Percentiles rank a stretch among this genome's conserved stretches.
These are phyloP conservation scores for Pelargonium nanum DNA, from an alignment of 345 rosid genomes.

Conservation along the genomic window DNA sequence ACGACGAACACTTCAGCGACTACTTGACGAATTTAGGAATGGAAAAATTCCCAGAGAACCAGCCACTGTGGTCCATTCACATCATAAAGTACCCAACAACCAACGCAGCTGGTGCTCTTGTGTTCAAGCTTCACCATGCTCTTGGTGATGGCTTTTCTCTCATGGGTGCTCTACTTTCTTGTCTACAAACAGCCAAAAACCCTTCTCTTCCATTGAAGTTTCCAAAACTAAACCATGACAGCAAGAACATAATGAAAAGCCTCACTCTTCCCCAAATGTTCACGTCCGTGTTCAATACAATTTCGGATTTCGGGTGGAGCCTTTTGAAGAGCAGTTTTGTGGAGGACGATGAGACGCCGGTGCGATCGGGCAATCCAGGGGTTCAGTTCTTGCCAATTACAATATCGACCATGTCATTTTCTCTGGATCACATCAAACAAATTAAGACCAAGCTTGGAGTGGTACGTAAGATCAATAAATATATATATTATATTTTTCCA, in stretches of 20 bases:
- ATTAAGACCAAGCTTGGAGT: constrained; percentile 9
- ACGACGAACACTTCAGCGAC: constrained; percentile 17
- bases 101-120: constrained; percentile 12
- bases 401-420: constrained; percentile 19
- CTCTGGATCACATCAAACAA: constrained; percentile 27
- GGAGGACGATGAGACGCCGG: constrained; percentile 25
- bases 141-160: constrained; percentile 37
- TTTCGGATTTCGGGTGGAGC: constrained; percentile 30
- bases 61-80: constrained; percentile 29
- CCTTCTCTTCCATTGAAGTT: constrained; percentile 32
- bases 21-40: constrained; percentile 24
- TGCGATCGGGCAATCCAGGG: constrained; percentile 23
- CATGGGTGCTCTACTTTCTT: constrained; percentile 30
- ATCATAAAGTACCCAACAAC: constrained; percentile 22
- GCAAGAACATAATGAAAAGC: neutral
- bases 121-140: constrained; percentile 31
- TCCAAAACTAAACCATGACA: constrained; percentile 14
- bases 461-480: neutral
- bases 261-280: constrained; percentile 2
- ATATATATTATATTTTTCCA: too few species aligned
- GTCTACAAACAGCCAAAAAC: constrained; percentile 23
- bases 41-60: constrained; percentile 19
- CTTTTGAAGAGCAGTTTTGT: constrained; percentile 27
- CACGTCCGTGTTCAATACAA: constrained; percentile 15
- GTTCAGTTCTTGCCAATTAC: constrained; percentile 27